Evolutionary conservation across 2,329 filamentous ascomycete species (phyloP), one percentile per base, ranked within the genome.

Genomic region (Passalora sequoiae): DNA sequence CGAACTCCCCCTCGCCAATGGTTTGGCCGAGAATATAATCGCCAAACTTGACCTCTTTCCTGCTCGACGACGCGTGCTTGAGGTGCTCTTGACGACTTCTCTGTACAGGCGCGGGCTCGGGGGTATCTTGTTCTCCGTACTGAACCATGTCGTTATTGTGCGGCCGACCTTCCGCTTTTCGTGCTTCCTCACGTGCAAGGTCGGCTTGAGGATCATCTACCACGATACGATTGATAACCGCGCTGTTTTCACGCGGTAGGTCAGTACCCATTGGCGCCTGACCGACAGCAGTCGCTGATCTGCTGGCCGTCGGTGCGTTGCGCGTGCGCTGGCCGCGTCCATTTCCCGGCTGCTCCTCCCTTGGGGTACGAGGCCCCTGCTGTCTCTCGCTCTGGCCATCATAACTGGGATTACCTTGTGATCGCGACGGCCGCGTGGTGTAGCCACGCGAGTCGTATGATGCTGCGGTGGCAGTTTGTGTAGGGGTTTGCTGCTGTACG

Each of bases 1-100:
- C 92, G 64, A 98, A 98, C 67, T 98, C 92, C 50, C 92, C 92
- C 71, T 98, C 92, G 38, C 92, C 92, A 38, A 98, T 83, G 2
- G 91, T 97, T 65, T 95, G 91, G 25, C 92, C 92, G 3, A 98
- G 76, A 48, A 94, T 88, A 66, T 97, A 98, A 51, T 96, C 89
- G 47, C 91, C 91, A 63, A 98, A 97, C 54, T 87, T 89, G 30
- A 84, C 89, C 53, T 84, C 80, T 70, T 94, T 95, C 47, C 75
- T 69, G 33, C 53, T 43, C 21, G 71, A 69, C 15, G 71, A 68
- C 16, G 46, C 45, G 33, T 66, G 66, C 42, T 68, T 68, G 33
- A 76, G 76, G 58, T 80, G 77, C 57, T 82, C 78, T 55, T 81
- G 78, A 42, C 78, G 69, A 54, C 69, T 72, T 48, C 66, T 64